phyloP scores from a whole-genome alignment of 2,329 filamentous ascomycete species.

The Tolypocladium cylindrosporum region DNA sequence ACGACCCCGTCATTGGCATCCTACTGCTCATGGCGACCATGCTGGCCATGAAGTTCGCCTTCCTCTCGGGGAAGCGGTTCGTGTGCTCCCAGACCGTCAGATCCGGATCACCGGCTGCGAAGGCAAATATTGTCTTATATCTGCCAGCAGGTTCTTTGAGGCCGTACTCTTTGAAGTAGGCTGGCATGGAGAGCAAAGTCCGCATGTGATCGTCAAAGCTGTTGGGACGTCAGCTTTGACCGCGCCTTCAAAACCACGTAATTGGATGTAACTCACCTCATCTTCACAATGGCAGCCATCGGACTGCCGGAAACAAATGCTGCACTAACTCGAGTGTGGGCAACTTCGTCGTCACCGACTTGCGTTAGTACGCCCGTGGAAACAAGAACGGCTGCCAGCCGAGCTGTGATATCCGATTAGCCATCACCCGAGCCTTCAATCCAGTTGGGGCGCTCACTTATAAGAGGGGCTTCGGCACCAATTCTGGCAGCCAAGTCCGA shows the following conservation, averaged over 20 bases:
- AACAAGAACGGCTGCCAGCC: conserved; percentile 2
- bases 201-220: conserved; percentile 17
- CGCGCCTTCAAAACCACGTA: not conserved
- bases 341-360: not conserved
- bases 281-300: not conserved
- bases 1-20: conserved; percentile 15
- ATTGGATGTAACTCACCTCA: not conserved
- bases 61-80: conserved; percentile 11
- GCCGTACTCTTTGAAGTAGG: conserved; percentile 22
- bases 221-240: not conserved
- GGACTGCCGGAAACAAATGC: not conserved
- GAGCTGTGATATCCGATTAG: not conserved
- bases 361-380: conserved; percentile 3
- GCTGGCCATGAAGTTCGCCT: conserved; percentile 15
- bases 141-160: conserved; percentile 17
- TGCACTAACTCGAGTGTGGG: not conserved
- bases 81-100: conserved; percentile 21
- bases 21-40: conserved; percentile 15
- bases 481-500: conserved; percentile 16
- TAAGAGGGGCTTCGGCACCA: conserved; percentile 10
- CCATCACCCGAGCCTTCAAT: not conserved
- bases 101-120: conserved; percentile 16
- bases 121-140: conserved; percentile 16
- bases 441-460: not conserved
- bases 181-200: conserved; percentile 12